A percentile compares a stretch with the other conserved stretches of the same genome.
Conservation (phyloP, 1,284 basidiomycete species). For the Clitocybe nebularis region DNA sequence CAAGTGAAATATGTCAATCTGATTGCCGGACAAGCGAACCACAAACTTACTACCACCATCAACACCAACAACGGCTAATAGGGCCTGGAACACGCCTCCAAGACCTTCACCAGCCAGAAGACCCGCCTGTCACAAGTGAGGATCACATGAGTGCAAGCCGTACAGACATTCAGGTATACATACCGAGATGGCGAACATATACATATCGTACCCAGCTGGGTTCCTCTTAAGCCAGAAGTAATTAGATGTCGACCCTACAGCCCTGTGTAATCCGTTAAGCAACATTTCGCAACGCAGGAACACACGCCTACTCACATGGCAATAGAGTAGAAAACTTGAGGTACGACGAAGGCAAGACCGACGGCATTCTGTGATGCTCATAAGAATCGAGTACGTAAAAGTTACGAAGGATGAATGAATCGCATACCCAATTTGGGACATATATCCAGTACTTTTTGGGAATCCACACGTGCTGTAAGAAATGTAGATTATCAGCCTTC, state of each 20-base stretch:
- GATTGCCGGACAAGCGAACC: not conserved
- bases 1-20: constrained; percentile 5
- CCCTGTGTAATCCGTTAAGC: constrained; percentile 17
- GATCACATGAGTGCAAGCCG: constrained; percentile 3
- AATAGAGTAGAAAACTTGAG: constrained; percentile 44
- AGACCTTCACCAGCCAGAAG: constrained; percentile 68
- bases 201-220: constrained; percentile 48
- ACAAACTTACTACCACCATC: constrained; percentile 40
- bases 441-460: constrained; percentile 52
- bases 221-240: constrained; percentile 47
- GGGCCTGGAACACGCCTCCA: constrained; percentile 63
- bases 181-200: constrained; percentile 57
- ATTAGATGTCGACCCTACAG: constrained; percentile 39
- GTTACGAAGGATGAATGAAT: not conserved
- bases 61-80: constrained; percentile 46
- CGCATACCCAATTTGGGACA: constrained; percentile 54
- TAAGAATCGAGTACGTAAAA: not conserved
- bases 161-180: constrained; percentile 5
- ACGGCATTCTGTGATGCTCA: constrained; percentile 44
- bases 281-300: constrained; percentile 15
- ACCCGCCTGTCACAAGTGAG: constrained; percentile 35
- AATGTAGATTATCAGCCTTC: constrained; percentile 2
- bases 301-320: constrained; percentile 36
- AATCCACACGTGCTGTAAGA: constrained; percentile 40
- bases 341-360: constrained; percentile 51